Base-by-base conservation (phyloP, 106 monocot species). In the Cymbidium sinense region DNA sequence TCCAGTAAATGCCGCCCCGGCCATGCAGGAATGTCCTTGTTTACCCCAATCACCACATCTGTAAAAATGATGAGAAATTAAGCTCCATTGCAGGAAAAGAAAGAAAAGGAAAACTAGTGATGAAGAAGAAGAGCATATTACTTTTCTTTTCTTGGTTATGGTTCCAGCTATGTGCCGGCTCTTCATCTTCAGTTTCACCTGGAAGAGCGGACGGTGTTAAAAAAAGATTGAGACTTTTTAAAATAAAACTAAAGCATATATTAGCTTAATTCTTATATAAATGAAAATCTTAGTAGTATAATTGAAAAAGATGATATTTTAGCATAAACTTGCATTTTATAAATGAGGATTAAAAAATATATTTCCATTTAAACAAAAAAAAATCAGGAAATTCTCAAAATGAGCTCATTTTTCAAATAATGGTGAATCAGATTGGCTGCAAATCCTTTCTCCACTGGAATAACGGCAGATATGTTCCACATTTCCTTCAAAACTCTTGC, bases 131-230 rank as follows among this genome's bases (percentile, higher is more conserved):
- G 29, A 51, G 29, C 75, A 69, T 29, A 79, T 86, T 77, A 93
- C 96, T 86, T 77, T 96, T 96, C 67, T 96, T 96, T 96, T 96
- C 86, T 96, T 96, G 19, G 96, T 93, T 58, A 96, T 88, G 3
- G 93, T 91, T 39, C 93, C 89, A 0, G 89, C 96, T 11, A 91
- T 89, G 81, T 93, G 91, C 70, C 82, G 86, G 74, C 96, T 96
- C 83, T 96, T 96, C 89, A 89, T 96, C 89, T 50, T 78, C 2
- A 58, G 80, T 54, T 35, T 79, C 35, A 78, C 78, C 92, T 87
- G 84, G 2, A 83, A 47, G 1, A 1, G 47, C 47, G 2, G 13
- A 47, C 47, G 47, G 15, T 47, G 11, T 47, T 47, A 2, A 47
- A 15, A 47, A 17, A n/a, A 47, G 47, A 2, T 13, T 2, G 47